Evolutionary conservation across 2,329 filamentous ascomycete genomes (phyloP).

Genomic region (Pleochaeta shiraiana): DNA sequence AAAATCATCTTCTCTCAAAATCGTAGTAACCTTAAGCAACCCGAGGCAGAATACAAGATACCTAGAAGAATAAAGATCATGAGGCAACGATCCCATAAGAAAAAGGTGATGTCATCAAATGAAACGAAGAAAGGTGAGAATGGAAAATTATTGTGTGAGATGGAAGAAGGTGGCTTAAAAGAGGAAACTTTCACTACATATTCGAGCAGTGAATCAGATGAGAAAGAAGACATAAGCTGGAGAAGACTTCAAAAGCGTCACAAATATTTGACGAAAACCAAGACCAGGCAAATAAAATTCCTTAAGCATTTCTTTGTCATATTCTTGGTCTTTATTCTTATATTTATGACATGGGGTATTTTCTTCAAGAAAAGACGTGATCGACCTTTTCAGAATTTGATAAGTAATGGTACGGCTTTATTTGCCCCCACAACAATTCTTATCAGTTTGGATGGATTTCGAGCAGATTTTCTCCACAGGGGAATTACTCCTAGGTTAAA

Average conservation of each 20-base stretch:
- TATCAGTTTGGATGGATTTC: slow-evolving; percentile 83
- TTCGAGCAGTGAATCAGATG: slow-evolving; percentile 36
- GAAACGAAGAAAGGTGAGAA: slow-evolving; percentile 41
- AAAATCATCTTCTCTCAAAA: slow-evolving; percentile 20
- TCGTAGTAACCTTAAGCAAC: slow-evolving; percentile 10
- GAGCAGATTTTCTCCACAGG: slow-evolving; percentile 75
- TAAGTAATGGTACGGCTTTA: slow-evolving; percentile 66
- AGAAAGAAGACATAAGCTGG: slow-evolving; percentile 36
- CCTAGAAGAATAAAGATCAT: slow-evolving; percentile 4
- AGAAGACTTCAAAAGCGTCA: slow-evolving; percentile 25
- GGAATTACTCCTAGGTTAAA: slow-evolving; percentile 66
- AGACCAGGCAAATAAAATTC: slow-evolving; percentile 31
- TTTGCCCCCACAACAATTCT: slow-evolving; percentile 87
- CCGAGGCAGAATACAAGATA: no score
- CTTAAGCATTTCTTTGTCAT: slow-evolving; percentile 30
- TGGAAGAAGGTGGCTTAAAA: slow-evolving; percentile 60
- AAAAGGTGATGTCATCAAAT: slow-evolving; percentile 29
- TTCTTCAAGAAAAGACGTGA: slow-evolving; percentile 26
- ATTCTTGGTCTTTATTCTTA: slow-evolving; percentile 30
- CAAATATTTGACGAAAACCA: slow-evolving; percentile 26
- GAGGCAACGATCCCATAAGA: slow-evolving; percentile 25
- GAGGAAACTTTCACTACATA: slow-evolving; percentile 43
- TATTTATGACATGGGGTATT: slow-evolving; percentile 36
- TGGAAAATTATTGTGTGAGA: slow-evolving; percentile 62
- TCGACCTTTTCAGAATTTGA: slow-evolving; percentile 18